Evolutionary conservation across 1,284 basidiomycete genomes (phyloP).

Genomic region (Cutaneotrichosporon cyanovorans): DNA sequence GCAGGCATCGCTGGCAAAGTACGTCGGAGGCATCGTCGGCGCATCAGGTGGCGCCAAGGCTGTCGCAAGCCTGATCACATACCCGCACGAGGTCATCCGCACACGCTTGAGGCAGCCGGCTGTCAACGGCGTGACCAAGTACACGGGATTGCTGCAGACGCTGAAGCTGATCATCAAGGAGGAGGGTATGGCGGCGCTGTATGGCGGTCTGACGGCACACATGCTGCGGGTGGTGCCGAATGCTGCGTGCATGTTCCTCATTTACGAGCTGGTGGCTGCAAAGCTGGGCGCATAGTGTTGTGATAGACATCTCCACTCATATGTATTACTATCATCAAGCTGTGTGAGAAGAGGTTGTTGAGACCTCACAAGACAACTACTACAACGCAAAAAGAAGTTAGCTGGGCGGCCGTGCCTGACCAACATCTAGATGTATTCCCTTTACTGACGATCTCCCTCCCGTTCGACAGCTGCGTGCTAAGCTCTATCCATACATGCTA

Average conservation of each 20-base stretch:
- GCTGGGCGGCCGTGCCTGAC: no score
- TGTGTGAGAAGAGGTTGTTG: no score
- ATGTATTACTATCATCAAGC: constrained; percentile 15
- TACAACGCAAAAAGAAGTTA: no score
- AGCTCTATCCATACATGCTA: no score
- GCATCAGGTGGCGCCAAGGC: constrained; percentile 92
- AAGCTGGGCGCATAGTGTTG: constrained; percentile 21
- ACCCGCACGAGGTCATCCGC: constrained; percentile 93
- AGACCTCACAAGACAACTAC: no score
- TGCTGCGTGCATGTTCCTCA: constrained; percentile 81
- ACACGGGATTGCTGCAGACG: constrained; percentile 79
- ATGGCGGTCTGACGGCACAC: constrained; percentile 90
- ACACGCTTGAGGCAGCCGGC: constrained; percentile 83
- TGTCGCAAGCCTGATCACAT: constrained; percentile 86
- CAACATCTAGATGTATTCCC: no score
- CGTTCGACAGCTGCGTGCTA: no score
- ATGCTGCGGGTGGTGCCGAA: constrained; percentile 95
- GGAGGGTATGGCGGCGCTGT: constrained; percentile 67
- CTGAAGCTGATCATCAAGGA: constrained; percentile 77
- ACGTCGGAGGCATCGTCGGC: constrained; percentile 63
- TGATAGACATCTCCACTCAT: constrained; percentile 9
- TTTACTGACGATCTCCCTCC: no score
- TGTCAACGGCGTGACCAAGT: constrained; percentile 57
- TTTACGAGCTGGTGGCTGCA: constrained; percentile 46
- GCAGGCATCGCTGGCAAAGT: constrained; percentile 51